Evolutionary conservation across 352 stramenopile species (phyloP), one percentile per base, ranked within the genome.

Genomic region (Pythium pyrilobum): DNA sequence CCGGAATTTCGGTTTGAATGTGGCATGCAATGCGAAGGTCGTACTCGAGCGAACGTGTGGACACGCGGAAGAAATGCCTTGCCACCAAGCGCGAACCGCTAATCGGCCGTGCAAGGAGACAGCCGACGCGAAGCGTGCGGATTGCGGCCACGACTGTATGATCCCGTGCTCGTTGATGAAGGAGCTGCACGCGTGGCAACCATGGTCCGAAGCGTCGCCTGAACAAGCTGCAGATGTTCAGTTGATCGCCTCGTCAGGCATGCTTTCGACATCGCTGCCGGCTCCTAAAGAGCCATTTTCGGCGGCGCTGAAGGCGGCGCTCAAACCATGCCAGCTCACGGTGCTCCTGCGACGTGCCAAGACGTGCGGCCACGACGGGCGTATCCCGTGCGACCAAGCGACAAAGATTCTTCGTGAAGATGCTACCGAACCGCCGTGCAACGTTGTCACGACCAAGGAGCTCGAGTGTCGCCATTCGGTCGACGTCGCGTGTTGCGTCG

Each of bases 331-430:
- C 53, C 49, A 52, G 31, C 40, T 53, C 4, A 60, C 66, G 15
- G 43, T 89, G 13, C 34, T 79, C 1, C 68, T 82, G 32, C 60
- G 66, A 33, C 60, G 77, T 20, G 52, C 62, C 0, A 69, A 36
- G 5, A 67, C 65, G 0, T 89, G 80, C 42, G 77, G 70, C n/a
- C 80, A 90, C 33, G 69, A 84, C 28, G 47, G 74, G 11, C 68
- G 81, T 8, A 61, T 85, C 43, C 75, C 77, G 31, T 90, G 77
- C 41, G 63, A 65, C 10, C 52, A 65, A 12, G 77, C 72, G 4
- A 73, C 86, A 29, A 74, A 75, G 27, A 40, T 79, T 32, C 40
- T 87, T 11, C 43, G 44, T 33, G 48, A 44, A 9, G 57, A 62
- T 15, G 28, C 18, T 10, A 21, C 20, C 3, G 48, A 44, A 28